Base-by-base conservation (phyloP, 495 filamentous ascomycete species). In the Thermochaetoides thermophila region DNA sequence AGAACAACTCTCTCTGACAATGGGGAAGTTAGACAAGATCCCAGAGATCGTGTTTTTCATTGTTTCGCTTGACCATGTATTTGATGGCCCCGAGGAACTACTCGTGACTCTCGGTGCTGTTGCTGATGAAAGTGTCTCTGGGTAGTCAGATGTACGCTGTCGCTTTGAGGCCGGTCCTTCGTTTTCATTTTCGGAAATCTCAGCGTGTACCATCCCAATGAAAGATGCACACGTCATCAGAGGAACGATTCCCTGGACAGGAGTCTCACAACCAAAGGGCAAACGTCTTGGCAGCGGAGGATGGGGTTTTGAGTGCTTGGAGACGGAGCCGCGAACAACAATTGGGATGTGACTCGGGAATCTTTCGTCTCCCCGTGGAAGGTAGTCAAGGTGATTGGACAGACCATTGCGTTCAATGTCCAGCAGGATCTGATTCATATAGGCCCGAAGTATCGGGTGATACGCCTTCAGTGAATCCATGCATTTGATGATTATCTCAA, bases 331-430 rank as follows among this genome's bases (percentile, higher is more conserved):
- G 7, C 56, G 52, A 4, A 54, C 56, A 8, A 66, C 40, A 9
- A 63, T 32, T 2, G 62, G 60, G 18, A 64, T 56, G 18, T 49
- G 48, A n/a, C 49, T 33, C 1, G 10, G 6, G 21, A 6, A 6
- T 24, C 17, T 1, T 19, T 11, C 8, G 31, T 15, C 14, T 20
- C 30, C 18, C 6, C 8, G 7, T 9, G 27, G 25, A 5, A 30
- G 4, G 15, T 18, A 2, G 18, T 29, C 34, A 10, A 50, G 9
- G 9, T 27, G 38, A 1, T 33, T 26, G 1, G 44, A 33, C 23
- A 67, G 17, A 2, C 45, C 57, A 36, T 52, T 59, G 7, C 35
- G 38, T 22, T 63, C 45, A 4, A 64, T 48, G 28, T 67, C 63
- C 13, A 55, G 37, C 0, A 59, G 11, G 3, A 55, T 36, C 28